Percentiles rank a stretch among this genome's conserved stretches.
Evolutionary conservation across 2,329 filamentous ascomycete genomes (phyloP).

Genomic region (Aspergillus aculeatus): DNA sequence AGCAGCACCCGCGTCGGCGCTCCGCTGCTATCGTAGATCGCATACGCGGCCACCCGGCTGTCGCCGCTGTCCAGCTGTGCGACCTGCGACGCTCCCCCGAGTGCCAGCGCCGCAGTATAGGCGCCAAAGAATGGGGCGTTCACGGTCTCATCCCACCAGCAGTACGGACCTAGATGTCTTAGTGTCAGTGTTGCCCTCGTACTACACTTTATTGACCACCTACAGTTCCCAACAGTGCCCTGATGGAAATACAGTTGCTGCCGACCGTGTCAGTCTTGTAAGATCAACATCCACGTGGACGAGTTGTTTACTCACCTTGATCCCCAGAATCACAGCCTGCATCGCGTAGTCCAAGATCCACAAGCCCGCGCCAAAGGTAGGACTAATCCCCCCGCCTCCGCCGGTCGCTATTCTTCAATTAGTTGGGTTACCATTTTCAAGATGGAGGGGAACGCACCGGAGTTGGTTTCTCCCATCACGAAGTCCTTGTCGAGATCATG

Average conservation of each 20-base stretch:
- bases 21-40: slow-evolving; percentile 40
- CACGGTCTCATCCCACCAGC: slow-evolving; percentile 50
- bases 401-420: slow-evolving; percentile 29
- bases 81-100: slow-evolving; percentile 47
- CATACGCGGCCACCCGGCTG: slow-evolving; percentile 49
- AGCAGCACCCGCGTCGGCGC: slow-evolving; percentile 43
- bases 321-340: slow-evolving; percentile 34
- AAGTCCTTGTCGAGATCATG: slow-evolving; percentile 43
- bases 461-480: slow-evolving; percentile 53
- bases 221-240: slow-evolving; percentile 53
- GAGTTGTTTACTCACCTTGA: slow-evolving; percentile 7
- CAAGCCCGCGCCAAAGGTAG: slow-evolving; percentile 51
- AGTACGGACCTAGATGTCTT: slow-evolving; percentile 41
- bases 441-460: slow-evolving; percentile 33
- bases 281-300: no score
- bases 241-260: slow-evolving; percentile 50
- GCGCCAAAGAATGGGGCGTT: slow-evolving; percentile 55
- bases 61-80: slow-evolving; percentile 48
- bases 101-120: slow-evolving; percentile 47
- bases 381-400: slow-evolving; percentile 43
- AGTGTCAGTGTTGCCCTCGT: neutral
- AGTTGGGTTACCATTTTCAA: neutral
- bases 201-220: slow-evolving; percentile 12
- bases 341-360: slow-evolving; percentile 53
- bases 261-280: neutral